Evolutionary conservation across 768 basidiomycete genomes (phyloP).

Genomic region (Lactifluus rugatus): DNA sequence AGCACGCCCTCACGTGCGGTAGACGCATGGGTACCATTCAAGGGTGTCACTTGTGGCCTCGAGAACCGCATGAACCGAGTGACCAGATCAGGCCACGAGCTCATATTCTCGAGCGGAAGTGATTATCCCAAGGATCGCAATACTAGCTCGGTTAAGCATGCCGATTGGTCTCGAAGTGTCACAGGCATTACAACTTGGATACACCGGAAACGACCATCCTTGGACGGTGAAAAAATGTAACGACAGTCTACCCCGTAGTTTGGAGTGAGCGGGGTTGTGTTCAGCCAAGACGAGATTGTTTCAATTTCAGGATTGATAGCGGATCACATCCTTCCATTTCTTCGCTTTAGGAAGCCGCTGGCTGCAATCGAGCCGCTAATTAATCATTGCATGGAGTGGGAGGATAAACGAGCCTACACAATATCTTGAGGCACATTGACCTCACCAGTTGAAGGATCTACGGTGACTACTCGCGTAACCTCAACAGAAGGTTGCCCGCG

Average conservation of each 20-base stretch:
- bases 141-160: neutral
- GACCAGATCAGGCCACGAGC: neutral
- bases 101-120: neutral
- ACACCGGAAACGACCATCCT: neutral
- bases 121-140: neutral
- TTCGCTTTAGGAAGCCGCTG: constrained; percentile 21
- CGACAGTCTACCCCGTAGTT: neutral
- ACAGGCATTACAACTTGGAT: neutral
- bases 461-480: constrained; percentile 46
- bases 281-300: neutral
- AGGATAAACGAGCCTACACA: neutral
- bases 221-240: neutral
- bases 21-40: neutral
- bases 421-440: constrained; percentile 37
- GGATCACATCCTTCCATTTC: constrained; percentile 19
- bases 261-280: neutral
- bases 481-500: constrained; percentile 56
- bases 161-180: neutral
- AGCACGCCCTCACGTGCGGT: neutral
- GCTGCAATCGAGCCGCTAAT: constrained; percentile 4
- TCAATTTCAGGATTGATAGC: constrained; percentile 6
- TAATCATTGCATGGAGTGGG: neutral
- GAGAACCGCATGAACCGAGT: neutral
- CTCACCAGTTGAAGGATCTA: constrained; percentile 40
- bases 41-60: neutral